Conservation (phyloP, 352 stramenopile genomes). For the Phytophthora tubulina region DNA sequence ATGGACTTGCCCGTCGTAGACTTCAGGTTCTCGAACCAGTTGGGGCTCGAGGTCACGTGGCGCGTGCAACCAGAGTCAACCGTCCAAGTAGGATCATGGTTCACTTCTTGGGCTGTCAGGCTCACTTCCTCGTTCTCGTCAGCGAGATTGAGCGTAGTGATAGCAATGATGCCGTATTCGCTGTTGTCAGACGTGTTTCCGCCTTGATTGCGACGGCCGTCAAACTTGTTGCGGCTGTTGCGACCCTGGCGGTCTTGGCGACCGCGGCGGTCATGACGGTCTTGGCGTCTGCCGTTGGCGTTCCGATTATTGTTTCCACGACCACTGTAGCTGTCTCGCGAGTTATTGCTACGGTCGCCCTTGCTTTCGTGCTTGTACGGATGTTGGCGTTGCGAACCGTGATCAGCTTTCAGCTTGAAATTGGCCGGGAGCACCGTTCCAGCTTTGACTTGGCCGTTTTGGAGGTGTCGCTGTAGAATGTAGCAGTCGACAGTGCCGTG, state of each 20-base stretch:
- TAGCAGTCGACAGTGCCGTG: slow-evolving; percentile 27
- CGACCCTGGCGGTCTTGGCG: background rate
- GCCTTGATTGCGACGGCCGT: slow-evolving; percentile 3
- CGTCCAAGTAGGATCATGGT: slow-evolving; percentile 9
- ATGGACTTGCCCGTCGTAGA: slow-evolving; percentile 13
- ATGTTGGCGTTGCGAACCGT: background rate
- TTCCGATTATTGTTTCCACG: background rate
- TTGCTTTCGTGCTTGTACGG: slow-evolving; percentile 12
- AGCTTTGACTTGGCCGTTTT: slow-evolving; percentile 19
- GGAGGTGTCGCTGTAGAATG: slow-evolving; percentile 24
- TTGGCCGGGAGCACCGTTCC: slow-evolving; percentile 10
- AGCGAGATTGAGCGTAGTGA: slow-evolving; percentile 5
- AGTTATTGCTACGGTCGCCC: background rate
- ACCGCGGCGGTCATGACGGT: too few relatives aligned
- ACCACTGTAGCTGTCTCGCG: background rate
- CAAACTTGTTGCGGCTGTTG: slow-evolving; percentile 5
- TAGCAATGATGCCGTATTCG: slow-evolving; percentile 17
- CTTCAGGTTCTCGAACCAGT: slow-evolving; percentile 13
- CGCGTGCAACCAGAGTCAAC: slow-evolving; percentile 31
- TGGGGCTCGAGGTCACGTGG: slow-evolving; percentile 4
- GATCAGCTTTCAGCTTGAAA: slow-evolving; percentile 7
- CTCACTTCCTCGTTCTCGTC: background rate
- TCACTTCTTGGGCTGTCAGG: background rate
- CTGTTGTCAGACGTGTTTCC: background rate
- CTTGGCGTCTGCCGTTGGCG: too few relatives aligned